Evolutionary conservation across 768 basidiomycete species (phyloP).

Genomic region (Boletus rubescentipes): DNA sequence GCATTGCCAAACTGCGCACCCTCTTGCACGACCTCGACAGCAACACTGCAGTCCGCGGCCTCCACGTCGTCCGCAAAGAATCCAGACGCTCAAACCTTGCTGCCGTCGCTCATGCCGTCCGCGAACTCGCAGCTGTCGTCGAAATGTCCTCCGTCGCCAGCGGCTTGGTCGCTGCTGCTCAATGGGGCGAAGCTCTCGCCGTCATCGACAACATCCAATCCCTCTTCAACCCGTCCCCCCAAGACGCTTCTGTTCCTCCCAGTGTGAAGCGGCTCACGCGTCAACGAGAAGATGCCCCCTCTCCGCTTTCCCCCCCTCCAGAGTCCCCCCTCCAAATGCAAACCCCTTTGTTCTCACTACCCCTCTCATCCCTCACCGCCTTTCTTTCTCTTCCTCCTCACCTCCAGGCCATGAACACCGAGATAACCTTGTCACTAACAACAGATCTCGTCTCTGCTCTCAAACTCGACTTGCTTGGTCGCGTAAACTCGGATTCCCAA

Average conservation of each 20-base stretch:
- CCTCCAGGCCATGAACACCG: constrained; percentile 65
- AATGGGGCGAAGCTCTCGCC: constrained; percentile 84
- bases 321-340: constrained; percentile 28
- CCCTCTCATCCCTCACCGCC: constrained; percentile 67
- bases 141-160: constrained; percentile 76
- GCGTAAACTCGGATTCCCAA: constrained; percentile 36
- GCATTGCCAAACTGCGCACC: constrained; percentile 68
- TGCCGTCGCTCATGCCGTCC: constrained; percentile 59
- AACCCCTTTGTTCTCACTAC: constrained; percentile 38
- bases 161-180: constrained; percentile 75
- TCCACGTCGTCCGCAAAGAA: constrained; percentile 70
- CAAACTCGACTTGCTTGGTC: constrained; percentile 60
- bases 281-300: constrained; percentile 20
- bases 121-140: constrained; percentile 64
- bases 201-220: constrained; percentile 67
- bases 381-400: constrained; percentile 76
- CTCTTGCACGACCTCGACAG: constrained; percentile 76
- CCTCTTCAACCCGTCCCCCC: constrained; percentile 44
- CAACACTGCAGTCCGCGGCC: constrained; percentile 73
- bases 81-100: constrained; percentile 59
- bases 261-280: constrained; percentile 2
- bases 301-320: constrained; percentile 38
- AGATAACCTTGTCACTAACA: constrained; percentile 76
- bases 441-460: constrained; percentile 75
- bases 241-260: constrained; percentile 6